Base-by-base conservation (phyloP, 1,139 yeast genomes). In the Taphrina confusa region DNA sequence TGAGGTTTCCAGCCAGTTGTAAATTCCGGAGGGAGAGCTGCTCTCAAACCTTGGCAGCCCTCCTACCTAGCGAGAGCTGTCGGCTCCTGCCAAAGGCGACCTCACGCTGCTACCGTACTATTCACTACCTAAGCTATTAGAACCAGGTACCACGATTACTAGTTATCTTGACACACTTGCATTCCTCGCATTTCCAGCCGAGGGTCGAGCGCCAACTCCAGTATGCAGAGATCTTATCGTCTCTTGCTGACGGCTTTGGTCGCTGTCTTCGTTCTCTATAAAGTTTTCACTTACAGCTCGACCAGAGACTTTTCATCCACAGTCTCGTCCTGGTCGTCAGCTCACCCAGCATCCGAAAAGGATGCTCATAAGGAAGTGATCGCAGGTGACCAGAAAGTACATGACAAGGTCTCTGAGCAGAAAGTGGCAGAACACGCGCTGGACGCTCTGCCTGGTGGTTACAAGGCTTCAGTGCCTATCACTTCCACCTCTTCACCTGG, bases 241-340 rank as follows among this genome's bases (percentile, higher is more conserved):
- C 58, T 54, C 20, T 34, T 33, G 33, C 45, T 54, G 42, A 54
- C 58, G 16, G 58, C 49, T 3, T 25, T 54, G 25, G 58, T 54
- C 14, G 44, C 58, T 12, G 51, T 54, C 27, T 23, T 54, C 14
- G 34, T 54, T 25, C 28, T 54, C n/a, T 54, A 46, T 34, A 54
- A 44, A 34, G 49, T 33, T 25, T 18, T 54, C 44, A 33, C 42
- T 4, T 54, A 42, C 25, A 23, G 36, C 40, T 28, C 25, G 11
- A 18, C 18, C 30, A 37, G 50, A 4, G 42, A 47, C n/a, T 30
- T 30, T 30, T 23, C 47, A 14, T 37, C 42, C 11, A 9, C 23
- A 11, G 20, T n/a, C 2, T 47, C 52, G 18, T 47, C 52, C 20
- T 47, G 52, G 52, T 47, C 52, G 42, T 18, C n/a, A 9, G 52